Evolutionary conservation across 106 monocot species (phyloP), one percentile per base, ranked within the genome.

Genomic region (Phalaenopsis aphrodite): DNA sequence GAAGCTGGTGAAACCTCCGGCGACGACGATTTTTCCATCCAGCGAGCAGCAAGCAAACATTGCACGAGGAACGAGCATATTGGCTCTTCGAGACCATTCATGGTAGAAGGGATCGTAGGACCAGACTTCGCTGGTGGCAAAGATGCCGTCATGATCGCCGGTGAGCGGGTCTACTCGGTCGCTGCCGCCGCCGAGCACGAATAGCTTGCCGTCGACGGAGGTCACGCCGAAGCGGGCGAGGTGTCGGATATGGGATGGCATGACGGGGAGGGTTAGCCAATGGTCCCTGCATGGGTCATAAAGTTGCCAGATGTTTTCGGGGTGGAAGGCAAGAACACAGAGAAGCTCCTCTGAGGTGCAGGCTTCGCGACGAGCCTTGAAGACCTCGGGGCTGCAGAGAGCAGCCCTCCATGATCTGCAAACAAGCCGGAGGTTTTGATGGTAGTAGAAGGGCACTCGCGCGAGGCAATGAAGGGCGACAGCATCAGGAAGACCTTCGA

Each of bases 91-190:
- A 19, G 80, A 56, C 97, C 97, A 98, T 24, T 79, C 65, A 24
- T 58, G 68, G 11, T 79, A 24, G 16, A 90, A 68, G n/a, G 92
- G 94, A 41, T 98, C 90, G 79, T 87, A 98, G 2, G 89, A 90
- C 97, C 97, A 98, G 41, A 98, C 92, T 85, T 94, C 97, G 71
- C 88, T 89, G 39, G 94, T 94, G 0, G 97, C 97, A 81, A 98
- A 98, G 65, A 89, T 94, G 5, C 90, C 78, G 55, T 98, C 94
- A 68, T 94, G 92, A 73, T 98, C 97, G 10, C 97, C 97, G 12
- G 97, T 98, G 76, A 76, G 79, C 3, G 90, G 97, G 80, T 98
- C 94, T 3, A 98, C 97, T 8, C 77, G 43, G 55, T 97, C 97
- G 65, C 91, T 92, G 23, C 97, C 97, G 61, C 97, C 97, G 45